Conservation (phyloP, 257 asterid genomes). For the Solanum chiquidenum region DNA sequence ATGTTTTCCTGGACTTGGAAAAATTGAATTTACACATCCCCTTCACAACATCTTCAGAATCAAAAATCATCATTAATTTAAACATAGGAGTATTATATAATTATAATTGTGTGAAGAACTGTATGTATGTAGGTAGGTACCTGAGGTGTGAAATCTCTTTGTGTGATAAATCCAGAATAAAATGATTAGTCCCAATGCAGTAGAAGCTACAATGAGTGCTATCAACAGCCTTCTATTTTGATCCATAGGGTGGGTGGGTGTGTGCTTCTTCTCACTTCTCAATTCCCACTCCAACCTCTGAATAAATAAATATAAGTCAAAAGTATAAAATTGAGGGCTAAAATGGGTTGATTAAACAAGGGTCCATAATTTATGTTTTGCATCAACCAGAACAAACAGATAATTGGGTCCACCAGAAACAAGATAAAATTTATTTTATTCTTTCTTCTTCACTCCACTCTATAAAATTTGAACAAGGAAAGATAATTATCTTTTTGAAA, state of each 20-base stretch:
- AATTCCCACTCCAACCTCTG: slow-evolving; percentile 20
- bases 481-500: neutral
- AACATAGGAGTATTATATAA: neutral
- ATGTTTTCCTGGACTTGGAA: slow-evolving; percentile 6
- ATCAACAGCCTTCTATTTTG: slow-evolving; percentile 26
- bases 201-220: slow-evolving; percentile 28
- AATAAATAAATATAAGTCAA: neutral
- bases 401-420: neutral
- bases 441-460: neutral
- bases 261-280: neutral
- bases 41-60: slow-evolving; percentile 10
- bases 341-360: too few relatives aligned
- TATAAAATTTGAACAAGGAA: too few relatives aligned
- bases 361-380: neutral
- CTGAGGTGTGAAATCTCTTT: slow-evolving; percentile 22
- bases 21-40: slow-evolving; percentile 22
- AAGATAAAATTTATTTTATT: neutral
- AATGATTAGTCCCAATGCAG: slow-evolving; percentile 21
- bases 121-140: slow-evolving; percentile 9
- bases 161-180: slow-evolving; percentile 27
- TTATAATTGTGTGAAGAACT: neutral
- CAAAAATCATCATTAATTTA: neutral
- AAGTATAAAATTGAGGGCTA: too few relatives aligned
- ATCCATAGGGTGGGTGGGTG: slow-evolving; percentile 1
- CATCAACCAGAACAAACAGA: neutral